phyloP scores from a whole-genome alignment of 352 stramenopile genomes.

The Blastocystis hominis region DNA sequence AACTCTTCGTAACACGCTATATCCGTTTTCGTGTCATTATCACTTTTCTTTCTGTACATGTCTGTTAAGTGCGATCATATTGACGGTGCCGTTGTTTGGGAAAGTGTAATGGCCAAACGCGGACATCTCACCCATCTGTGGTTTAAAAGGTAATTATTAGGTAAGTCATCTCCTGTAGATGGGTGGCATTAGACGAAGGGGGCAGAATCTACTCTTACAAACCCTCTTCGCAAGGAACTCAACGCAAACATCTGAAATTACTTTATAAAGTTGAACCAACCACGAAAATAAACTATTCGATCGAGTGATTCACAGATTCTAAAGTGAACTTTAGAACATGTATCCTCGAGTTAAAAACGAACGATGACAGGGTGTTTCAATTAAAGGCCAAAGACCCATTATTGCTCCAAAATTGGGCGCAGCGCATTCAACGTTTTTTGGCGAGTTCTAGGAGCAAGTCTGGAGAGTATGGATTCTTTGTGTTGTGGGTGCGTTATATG shows the following conservation, averaged over 20 bases:
- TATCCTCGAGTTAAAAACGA: constrained; percentile 30
- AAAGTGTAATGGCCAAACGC: constrained; percentile 21
- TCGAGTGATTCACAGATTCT: neutral
- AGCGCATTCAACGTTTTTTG: neutral
- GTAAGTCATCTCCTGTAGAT: neutral
- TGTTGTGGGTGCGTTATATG: neutral
- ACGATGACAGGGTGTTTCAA: neutral
- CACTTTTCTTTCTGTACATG: constrained; percentile 37
- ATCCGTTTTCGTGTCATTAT: constrained; percentile 37
- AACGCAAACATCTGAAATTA: neutral
- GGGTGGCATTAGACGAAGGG: neutral
- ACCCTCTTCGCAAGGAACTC: neutral
- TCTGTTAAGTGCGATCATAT: constrained; percentile 13
- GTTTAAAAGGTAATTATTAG: neutral
- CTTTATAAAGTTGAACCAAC: neutral
- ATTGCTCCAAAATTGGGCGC: constrained; percentile 5
- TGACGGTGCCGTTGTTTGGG: constrained; percentile 20
- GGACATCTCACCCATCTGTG: constrained; percentile 24
- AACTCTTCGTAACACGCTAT: constrained; percentile 53
- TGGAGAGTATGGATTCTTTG: neutral
- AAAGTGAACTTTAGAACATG: neutral
- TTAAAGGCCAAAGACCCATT: constrained; percentile 2
- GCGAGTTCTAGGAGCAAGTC: neutral
- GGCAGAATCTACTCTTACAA: neutral
- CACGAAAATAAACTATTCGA: constrained; percentile 12